A percentile compares a stretch with the other conserved stretches of the same genome.
Conservation (phyloP, 306 rosid species). For the Cercis canadensis region DNA sequence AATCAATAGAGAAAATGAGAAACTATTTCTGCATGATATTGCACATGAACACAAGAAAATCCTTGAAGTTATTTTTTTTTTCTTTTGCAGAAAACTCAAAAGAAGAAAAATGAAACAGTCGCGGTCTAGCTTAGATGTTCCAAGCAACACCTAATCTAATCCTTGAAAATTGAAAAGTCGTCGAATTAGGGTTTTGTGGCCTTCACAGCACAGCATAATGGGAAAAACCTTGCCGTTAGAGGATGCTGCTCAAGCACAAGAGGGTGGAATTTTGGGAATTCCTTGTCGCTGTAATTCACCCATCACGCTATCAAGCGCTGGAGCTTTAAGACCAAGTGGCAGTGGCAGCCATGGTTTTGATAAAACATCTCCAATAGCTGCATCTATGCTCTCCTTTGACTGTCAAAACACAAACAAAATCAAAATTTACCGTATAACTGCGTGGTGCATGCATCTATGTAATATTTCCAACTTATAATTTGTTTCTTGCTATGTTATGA, state of each 20-base stretch:
- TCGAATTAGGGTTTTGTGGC: constrained; percentile 62
- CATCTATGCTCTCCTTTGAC: constrained; percentile 93
- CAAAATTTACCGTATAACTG: not conserved
- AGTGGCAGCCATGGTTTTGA: constrained; percentile 91
- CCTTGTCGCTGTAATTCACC: constrained; percentile 86
- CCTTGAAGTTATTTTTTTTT: not conserved
- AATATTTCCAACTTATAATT: not conserved
- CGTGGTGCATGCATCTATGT: not conserved
- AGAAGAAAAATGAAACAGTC: constrained; percentile 23
- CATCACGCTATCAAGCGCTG: constrained; percentile 71
- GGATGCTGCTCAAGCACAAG: constrained; percentile 45
- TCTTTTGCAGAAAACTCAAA: too few relatives aligned
- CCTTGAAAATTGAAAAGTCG: constrained; percentile 51
- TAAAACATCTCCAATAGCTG: constrained; percentile 83
- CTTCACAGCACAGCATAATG: constrained; percentile 14
- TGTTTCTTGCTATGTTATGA: not conserved
- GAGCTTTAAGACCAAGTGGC: constrained; percentile 89
- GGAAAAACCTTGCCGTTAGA: not conserved
- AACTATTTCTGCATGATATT: constrained; percentile 10
- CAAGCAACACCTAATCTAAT: constrained; percentile 35
- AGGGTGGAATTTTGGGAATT: constrained; percentile 74
- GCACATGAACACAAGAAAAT: constrained; percentile 20
- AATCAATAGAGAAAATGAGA: constrained; percentile 1
- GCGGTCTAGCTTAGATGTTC: too few relatives aligned
- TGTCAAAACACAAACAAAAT: constrained; percentile 34